Evolutionary conservation across 2,329 filamentous ascomycete species (phyloP).

Genomic region (Teratosphaeria epicoccoides): DNA sequence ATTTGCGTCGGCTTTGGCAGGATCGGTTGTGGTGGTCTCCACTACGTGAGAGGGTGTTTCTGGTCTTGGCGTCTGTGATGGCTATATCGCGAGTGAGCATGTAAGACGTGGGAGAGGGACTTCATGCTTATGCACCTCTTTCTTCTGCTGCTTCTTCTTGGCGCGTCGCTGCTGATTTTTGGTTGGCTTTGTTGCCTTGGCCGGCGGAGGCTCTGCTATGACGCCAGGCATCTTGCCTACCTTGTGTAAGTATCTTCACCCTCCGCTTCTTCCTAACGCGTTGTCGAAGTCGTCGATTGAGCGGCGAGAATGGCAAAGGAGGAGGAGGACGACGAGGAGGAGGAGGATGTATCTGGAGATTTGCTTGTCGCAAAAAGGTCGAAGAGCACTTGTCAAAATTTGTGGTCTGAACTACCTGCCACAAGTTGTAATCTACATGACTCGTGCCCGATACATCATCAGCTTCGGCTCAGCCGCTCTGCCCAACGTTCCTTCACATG

Average conservation of each 20-base stretch:
- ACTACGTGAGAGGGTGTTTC: slow-evolving; percentile 14
- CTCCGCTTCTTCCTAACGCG: neutral
- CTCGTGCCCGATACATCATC: neutral
- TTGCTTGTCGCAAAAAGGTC: neutral
- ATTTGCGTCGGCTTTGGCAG: slow-evolving; percentile 11
- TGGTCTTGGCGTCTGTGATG: slow-evolving; percentile 9
- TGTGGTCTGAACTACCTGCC: too few species aligned
- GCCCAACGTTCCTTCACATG: too few species aligned
- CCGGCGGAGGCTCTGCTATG: slow-evolving; percentile 20
- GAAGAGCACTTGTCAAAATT: neutral
- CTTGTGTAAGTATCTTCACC: slow-evolving; percentile 1
- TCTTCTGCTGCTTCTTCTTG: slow-evolving; percentile 90
- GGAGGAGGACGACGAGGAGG: neutral
- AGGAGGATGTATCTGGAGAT: neutral
- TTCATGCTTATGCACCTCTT: slow-evolving; percentile 61
- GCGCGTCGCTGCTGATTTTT: slow-evolving; percentile 91
- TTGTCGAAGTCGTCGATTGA: neutral
- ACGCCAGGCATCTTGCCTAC: slow-evolving; percentile 25
- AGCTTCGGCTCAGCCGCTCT: too few species aligned
- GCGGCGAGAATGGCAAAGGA: neutral
- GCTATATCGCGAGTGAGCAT: neutral
- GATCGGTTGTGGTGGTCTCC: slow-evolving; percentile 7
- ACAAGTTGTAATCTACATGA: too few species aligned
- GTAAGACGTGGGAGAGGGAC: neutral
- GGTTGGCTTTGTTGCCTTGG: slow-evolving; percentile 54